Conservation (phyloP, 345 rosid genomes). For the Ceriops zippeliana region DNA sequence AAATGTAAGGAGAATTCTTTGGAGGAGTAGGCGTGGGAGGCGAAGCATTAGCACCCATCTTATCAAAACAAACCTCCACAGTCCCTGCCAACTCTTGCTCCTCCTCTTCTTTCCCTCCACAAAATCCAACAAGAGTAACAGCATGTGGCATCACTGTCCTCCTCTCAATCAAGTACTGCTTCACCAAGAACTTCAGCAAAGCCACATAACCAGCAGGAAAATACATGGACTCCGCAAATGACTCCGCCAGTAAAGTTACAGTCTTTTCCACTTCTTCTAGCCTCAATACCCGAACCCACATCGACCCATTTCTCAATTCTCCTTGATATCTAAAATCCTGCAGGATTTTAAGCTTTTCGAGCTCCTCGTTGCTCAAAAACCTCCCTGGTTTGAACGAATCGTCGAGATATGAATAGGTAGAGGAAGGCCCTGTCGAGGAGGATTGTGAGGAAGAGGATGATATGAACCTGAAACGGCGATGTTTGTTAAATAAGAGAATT, state of each 20-base stretch:
- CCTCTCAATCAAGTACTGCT: constrained; percentile 80
- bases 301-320: constrained; percentile 53
- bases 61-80: constrained; percentile 76
- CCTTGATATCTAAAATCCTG: constrained; percentile 55
- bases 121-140: constrained; percentile 72
- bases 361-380: constrained; percentile 65
- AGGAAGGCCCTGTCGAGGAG: constrained; percentile 20
- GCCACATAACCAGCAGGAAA: constrained; percentile 55
- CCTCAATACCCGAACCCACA: constrained; percentile 74
- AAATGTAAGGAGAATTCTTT: constrained; percentile 67
- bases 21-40: constrained; percentile 83
- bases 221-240: constrained; percentile 83
- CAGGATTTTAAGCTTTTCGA: constrained; percentile 56
- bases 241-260: constrained; percentile 55
- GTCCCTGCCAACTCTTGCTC: constrained; percentile 72
- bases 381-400: constrained; percentile 52
- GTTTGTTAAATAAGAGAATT: constrained; percentile 26
- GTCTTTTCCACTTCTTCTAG: constrained; percentile 62
- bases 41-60: constrained; percentile 69
- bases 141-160: constrained; percentile 70
- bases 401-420: constrained; percentile 41
- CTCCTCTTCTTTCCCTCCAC: constrained; percentile 28
- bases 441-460: constrained; percentile 40
- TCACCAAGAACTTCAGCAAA: constrained; percentile 67
- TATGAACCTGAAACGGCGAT: constrained; percentile 34